These are phyloP conservation scores for Solanum commersonii DNA, from an alignment of 257 asterid genomes.

Conservation along the genomic window DNA sequence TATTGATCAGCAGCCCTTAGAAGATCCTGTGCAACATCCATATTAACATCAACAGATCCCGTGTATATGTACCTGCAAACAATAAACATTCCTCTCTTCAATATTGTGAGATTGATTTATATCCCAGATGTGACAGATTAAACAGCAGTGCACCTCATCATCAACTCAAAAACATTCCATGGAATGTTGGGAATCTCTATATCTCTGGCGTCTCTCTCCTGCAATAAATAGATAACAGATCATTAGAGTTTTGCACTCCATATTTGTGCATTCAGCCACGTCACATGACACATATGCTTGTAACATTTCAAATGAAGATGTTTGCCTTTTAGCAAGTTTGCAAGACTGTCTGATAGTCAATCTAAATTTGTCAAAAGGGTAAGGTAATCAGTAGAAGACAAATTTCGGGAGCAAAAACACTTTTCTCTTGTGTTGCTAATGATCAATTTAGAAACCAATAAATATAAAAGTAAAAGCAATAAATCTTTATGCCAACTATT, in stretches of 20 bases:
- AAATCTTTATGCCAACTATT: neutral
- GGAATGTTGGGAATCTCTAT: conserved; percentile 92
- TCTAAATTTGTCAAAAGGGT: neutral
- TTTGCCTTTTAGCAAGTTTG: neutral
- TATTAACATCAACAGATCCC: conserved; percentile 57
- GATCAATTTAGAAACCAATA: neutral
- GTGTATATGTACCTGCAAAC: conserved; percentile 58
- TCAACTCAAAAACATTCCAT: conserved; percentile 96
- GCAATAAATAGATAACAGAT: conserved; percentile 9
- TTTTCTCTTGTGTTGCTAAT: neutral
- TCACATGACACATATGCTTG: neutral
- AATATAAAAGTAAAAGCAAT: neutral
- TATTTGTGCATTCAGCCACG: neutral
- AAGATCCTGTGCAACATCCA: conserved; percentile 64
- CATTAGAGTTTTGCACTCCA: neutral
- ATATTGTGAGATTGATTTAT: neutral
- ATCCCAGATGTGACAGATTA: neutral
- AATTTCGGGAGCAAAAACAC: neutral
- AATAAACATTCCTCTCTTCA: neutral
- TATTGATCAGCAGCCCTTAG: conserved; percentile 72
- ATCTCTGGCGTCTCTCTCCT: conserved; percentile 98
- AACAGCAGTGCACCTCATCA: conserved; percentile 69
- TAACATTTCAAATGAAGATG: neutral
- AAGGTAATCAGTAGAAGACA: neutral
- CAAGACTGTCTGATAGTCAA: neutral